Conservation (phyloP, 805 yeast species). For the Hyphopichia homilentoma region DNA sequence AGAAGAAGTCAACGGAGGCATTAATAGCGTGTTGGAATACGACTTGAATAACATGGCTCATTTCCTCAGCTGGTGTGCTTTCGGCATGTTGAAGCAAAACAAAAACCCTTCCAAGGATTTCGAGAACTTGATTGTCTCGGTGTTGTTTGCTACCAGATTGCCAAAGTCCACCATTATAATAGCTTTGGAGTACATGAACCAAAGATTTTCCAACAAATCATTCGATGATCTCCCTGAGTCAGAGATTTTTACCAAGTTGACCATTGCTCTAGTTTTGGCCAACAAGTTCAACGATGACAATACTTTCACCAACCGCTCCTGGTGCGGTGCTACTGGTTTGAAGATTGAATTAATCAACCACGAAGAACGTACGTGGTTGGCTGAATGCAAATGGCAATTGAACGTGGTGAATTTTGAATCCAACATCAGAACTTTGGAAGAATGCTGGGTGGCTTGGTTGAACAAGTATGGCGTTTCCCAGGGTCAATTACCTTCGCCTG, state of each 20-base stretch:
- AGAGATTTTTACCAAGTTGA: slow-evolving; percentile 52
- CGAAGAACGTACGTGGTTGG: slow-evolving; percentile 70
- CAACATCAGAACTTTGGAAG: slow-evolving; percentile 39
- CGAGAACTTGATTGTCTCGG: slow-evolving; percentile 57
- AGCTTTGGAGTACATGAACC: slow-evolving; percentile 75
- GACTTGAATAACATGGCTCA: slow-evolving; percentile 75
- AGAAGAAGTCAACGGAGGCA: slow-evolving; percentile 59
- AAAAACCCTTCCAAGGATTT: slow-evolving; percentile 46
- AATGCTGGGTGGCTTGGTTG: slow-evolving; percentile 44
- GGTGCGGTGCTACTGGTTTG: slow-evolving; percentile 95
- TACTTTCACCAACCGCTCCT: slow-evolving; percentile 90
- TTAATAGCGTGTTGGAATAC: slow-evolving; percentile 73
- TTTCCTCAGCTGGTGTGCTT: slow-evolving; percentile 72
- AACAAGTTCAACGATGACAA: slow-evolving; percentile 96
- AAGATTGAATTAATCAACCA: slow-evolving; percentile 55
- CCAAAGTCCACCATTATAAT: slow-evolving; percentile 79
- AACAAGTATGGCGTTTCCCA: slow-evolving; percentile 21
- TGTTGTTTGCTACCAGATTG: slow-evolving; percentile 81
- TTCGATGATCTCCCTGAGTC: slow-evolving; percentile 21
- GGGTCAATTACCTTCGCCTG: neutral
- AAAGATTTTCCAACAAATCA: slow-evolving; percentile 39
- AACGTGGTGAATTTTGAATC: slow-evolving; percentile 35
- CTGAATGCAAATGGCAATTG: slow-evolving; percentile 56
- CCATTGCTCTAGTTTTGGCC: slow-evolving; percentile 73
- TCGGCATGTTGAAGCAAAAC: slow-evolving; percentile 57